These are phyloP conservation scores for Tubosaeta brunneosetosa DNA, from an alignment of 768 basidiomycete species.

Conservation along the genomic window DNA sequence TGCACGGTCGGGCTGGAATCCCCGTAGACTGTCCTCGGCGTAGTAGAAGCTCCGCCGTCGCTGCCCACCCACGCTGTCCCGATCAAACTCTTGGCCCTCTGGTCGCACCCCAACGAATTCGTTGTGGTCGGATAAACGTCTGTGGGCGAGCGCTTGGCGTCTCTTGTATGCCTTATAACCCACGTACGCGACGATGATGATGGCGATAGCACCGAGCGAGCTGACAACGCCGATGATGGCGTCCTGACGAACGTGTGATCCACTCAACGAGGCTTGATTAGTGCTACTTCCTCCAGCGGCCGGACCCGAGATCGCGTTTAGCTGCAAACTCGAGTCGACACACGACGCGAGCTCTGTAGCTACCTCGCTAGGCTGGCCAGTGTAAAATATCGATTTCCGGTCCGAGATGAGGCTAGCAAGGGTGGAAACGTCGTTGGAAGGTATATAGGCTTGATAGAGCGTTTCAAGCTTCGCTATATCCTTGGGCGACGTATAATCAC, in stretches of 20 bases:
- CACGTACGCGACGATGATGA: conserved; percentile 70
- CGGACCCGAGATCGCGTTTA: conserved; percentile 46
- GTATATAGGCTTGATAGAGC: conserved; percentile 69
- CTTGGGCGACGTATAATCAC: conserved; percentile 41
- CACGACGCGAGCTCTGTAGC: conserved; percentile 55
- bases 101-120: conserved; percentile 43
- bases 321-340: conserved; percentile 63
- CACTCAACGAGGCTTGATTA: conserved; percentile 21
- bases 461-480: conserved; percentile 59
- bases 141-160: conserved; percentile 64
- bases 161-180: conserved; percentile 64
- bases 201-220: conserved; percentile 72
- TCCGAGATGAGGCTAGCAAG: conserved; percentile 66
- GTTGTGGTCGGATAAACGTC: conserved; percentile 57
- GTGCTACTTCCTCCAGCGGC: conserved; percentile 21
- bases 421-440: conserved; percentile 44
- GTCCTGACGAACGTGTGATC: conserved; percentile 53
- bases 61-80: conserved; percentile 68
- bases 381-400: conserved; percentile 62
- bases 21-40: conserved; percentile 77
- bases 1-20: conserved; percentile 39
- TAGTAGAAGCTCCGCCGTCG: conserved; percentile 80
- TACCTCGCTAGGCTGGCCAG: conserved; percentile 39
- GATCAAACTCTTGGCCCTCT: conserved; percentile 71
- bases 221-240: conserved; percentile 91